Base-by-base conservation (phyloP, 441 rosid species). In the Pelargonium exstipulatum region DNA sequence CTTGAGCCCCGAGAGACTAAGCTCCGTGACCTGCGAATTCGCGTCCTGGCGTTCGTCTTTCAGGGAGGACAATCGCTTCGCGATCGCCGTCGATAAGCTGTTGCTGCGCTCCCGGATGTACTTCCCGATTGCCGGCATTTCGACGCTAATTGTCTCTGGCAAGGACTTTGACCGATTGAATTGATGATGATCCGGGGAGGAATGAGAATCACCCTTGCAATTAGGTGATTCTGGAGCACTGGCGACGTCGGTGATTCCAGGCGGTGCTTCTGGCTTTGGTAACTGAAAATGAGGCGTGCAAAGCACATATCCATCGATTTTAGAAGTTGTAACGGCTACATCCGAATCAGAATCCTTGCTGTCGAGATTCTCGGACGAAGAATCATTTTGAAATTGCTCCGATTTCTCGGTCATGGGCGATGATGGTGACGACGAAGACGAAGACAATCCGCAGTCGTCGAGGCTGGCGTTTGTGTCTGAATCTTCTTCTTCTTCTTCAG, bases 231-330 rank as follows among this genome's bases (percentile, higher is more conserved):
- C 57, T 48, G 55, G 55, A 13, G 57, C 3, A 5, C 13, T 8
- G 10, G 2, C 7, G 49, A 12, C 12, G 13, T 8, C 49, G 49
- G 18, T n/a, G 43, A 76, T 64, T n/a, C 87, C 87, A 5, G 83
- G 91, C 4, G 98, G 98, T 24, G 87, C 82, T 66, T 86, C 91
- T 2, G 88, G 97, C 69, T 80, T 86, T 2, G 97, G 98, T 1
- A 94, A 86, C 58, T 71, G 84, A 9, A 83, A 82, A 66, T 86
- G 95, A 20, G 96, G 89, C 62, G 77, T 77, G 73, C 81, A 71
- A 9, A 80, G 66, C 5, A 71, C 49, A 64, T 68, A 46, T 2
- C 61, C 71, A 61, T 65, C 10, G 72, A 1, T 24, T 6, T 62
- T 70, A 6, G 14, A 17, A 4, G 14, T n/a, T 0, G 18, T 49